Evolutionary conservation across 2,329 filamentous ascomycete species (phyloP), one percentile per base, ranked within the genome.

Genomic region (Scedosporium aurantiacum): DNA sequence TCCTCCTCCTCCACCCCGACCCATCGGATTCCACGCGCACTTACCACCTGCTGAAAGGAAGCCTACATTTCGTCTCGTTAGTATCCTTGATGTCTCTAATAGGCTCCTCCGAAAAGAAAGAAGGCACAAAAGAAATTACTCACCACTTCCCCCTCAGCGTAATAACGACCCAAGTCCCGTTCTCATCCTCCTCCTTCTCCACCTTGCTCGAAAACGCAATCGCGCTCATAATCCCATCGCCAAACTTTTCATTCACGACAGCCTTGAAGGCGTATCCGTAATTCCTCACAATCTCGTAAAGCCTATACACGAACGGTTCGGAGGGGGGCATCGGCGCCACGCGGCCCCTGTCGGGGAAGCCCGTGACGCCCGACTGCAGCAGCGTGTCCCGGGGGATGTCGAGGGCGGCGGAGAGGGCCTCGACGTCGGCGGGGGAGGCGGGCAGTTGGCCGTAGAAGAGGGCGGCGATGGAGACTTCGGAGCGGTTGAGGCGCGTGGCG

Each of bases 201-300:
- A 97, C 89, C 70, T 91, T 91, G 0, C 91, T 96, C 60, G 85
- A 89, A 73, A 96, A 97, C 16, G 86, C 85, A 70, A 97, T 96
- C 1, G 92, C 93, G 71, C 91, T 96, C 93, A 97, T 97, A 70
- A 97, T 97, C 1, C 93, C 93, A 71, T 92, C 89, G 0, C 89
- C 89, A 70, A 91, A 91, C 80, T 97, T 97, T 82, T 97, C 93
- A 67, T 97, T 97, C 73, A 97, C 72, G 4, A 97, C 83, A 0
- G 91, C 92, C 81, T 97, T 97, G 76, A 95, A 97, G 0, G 92
- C 90, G 73, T 96, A 95, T 1, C 93, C 93, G 70, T 97, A 97
- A 73, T 96, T 97, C 77, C 97, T 92, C 64, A 97, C 87, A 71
- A 97, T 89, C 79, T 97, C 93, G 73, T 91, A 97, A 63, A 97